phyloP scores from a whole-genome alignment of 2,329 filamentous ascomycete genomes.

The Acrodontium crateriforme region DNA sequence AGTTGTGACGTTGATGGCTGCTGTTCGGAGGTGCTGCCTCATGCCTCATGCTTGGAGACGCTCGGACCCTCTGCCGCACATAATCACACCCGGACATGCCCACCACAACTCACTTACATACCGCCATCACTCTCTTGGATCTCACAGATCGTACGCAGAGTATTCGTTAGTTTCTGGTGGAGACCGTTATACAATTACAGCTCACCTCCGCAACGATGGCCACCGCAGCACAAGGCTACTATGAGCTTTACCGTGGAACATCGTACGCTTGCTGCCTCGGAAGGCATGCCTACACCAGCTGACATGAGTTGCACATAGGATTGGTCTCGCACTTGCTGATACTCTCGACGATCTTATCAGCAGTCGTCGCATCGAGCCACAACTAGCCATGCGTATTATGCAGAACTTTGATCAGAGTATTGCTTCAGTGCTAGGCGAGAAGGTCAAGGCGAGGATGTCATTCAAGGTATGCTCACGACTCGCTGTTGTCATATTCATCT shows the following conservation, averaged over 20 bases:
- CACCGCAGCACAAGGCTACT: slow-evolving; percentile 40
- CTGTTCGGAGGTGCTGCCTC: too few relatives aligned
- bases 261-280: slow-evolving; percentile 50
- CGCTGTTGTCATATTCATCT: not conserved
- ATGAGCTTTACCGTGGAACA: slow-evolving; percentile 96
- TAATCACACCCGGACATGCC: too few relatives aligned
- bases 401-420: slow-evolving; percentile 90
- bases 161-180: not conserved
- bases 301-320: slow-evolving; percentile 39
- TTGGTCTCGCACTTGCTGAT: slow-evolving; percentile 86
- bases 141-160: not conserved
- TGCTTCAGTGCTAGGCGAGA: slow-evolving; percentile 79
- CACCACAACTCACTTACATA: too few relatives aligned
- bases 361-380: slow-evolving; percentile 87
- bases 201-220: slow-evolving; percentile 8
- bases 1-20: too few relatives aligned
- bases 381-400: slow-evolving; percentile 96
- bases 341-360: slow-evolving; percentile 95
- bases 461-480: slow-evolving; percentile 86
- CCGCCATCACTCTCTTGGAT: too few relatives aligned
- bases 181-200: not conserved
- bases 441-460: slow-evolving; percentile 76
- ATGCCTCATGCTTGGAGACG: too few relatives aligned
- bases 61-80: too few relatives aligned
- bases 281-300: slow-evolving; percentile 6